Percentiles rank a stretch among this genome's conserved stretches.
phyloP scores from a whole-genome alignment of 2,329 filamentous ascomycete species.

The Onygenales sp. region DNA sequence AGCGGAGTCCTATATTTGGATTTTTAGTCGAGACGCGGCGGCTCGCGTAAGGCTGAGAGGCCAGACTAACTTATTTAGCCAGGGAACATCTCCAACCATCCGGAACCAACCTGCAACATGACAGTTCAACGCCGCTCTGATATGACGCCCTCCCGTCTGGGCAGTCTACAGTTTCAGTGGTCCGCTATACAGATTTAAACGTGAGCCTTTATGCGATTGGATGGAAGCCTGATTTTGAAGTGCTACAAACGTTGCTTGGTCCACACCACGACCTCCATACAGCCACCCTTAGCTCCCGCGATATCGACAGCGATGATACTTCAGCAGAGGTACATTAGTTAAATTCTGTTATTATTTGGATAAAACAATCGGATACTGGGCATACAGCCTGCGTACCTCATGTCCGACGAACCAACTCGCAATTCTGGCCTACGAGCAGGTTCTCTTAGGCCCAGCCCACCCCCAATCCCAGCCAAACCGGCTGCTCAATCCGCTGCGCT shows the following conservation, averaged over 20 bases:
- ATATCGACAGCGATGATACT: no score
- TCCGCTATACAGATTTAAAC: no score
- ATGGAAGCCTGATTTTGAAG: no score
- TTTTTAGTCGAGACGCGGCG: background rate
- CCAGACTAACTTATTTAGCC: background rate
- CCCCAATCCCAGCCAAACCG: background rate
- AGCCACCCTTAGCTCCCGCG: no score
- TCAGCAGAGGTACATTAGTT: background rate
- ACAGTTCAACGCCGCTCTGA: background rate
- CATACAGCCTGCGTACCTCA: background rate
- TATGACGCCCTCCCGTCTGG: no score
- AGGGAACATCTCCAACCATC: background rate
- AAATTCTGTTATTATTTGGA: background rate
- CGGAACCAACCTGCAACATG: background rate
- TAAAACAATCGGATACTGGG: background rate
- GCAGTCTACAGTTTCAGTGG: no score
- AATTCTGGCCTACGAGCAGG: background rate
- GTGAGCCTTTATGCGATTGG: no score
- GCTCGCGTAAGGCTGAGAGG: background rate
- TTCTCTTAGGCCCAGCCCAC: background rate
- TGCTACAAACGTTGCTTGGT: no score
- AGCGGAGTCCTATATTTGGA: no score
- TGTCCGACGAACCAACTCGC: background rate
- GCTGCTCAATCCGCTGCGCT: conserved; percentile 17
- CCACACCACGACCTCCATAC: no score